These are phyloP conservation scores for Pisolithus thermaeus DNA, from an alignment of 1,284 basidiomycete species.

Conservation along the genomic window DNA sequence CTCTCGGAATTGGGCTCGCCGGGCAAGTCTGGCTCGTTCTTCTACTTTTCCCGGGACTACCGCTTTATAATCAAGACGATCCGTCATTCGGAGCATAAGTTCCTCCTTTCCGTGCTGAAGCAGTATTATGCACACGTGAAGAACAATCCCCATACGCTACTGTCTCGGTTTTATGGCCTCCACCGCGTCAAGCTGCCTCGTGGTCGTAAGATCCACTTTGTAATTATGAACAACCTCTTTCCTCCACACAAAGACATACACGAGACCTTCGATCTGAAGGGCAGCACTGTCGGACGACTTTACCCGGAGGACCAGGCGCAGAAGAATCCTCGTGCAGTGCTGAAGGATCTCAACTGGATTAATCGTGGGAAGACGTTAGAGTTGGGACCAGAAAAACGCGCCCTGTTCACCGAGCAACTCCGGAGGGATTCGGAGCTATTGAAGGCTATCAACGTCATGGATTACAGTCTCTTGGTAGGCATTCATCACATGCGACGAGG, in stretches of 20 bases:
- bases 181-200: constrained; percentile 95
- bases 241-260: constrained; percentile 96
- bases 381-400: constrained; percentile 91
- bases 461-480: constrained; percentile 92
- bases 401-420: constrained; percentile 86
- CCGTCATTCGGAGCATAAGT: constrained; percentile 91
- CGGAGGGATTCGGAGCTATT: constrained; percentile 83
- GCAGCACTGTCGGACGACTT: constrained; percentile 84
- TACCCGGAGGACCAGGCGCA: constrained; percentile 83
- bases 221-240: constrained; percentile 99
- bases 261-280: constrained; percentile 97
- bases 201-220: constrained; percentile 96
- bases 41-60: constrained; percentile 98
- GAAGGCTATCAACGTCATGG: constrained; percentile 86
- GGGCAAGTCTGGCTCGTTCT: constrained; percentile 97
- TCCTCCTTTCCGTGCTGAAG: constrained; percentile 80
- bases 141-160: constrained; percentile 88
- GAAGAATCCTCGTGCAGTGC: constrained; percentile 78
- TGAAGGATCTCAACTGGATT: constrained; percentile 98
- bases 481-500: constrained; percentile 91
- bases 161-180: constrained; percentile 93
- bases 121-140: constrained; percentile 87
- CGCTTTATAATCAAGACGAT: constrained; percentile 99
- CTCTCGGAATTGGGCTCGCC: constrained; percentile 97
- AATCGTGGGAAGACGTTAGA: constrained; percentile 74